phyloP scores from a whole-genome alignment of 305 asterid species.

The Petunia hybrid region DNA sequence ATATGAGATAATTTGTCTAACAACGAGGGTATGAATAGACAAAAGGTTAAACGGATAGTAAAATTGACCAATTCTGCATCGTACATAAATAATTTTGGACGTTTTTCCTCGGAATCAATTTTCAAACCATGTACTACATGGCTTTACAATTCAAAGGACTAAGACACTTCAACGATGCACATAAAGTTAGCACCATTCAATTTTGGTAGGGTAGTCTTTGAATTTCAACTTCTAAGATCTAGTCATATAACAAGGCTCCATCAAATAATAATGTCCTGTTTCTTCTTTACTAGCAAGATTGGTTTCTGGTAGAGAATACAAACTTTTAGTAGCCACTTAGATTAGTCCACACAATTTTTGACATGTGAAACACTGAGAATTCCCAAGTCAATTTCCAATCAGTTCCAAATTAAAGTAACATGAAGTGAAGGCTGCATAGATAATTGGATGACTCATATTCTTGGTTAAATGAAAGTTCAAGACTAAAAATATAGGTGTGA shows the following conservation, averaged over 20 bases:
- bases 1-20: too few relatives aligned
- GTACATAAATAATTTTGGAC: too few relatives aligned
- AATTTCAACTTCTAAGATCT: constrained; percentile 5
- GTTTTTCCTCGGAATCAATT: not conserved
- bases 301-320: not conserved
- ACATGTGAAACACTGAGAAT: not conserved
- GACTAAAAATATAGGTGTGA: not conserved
- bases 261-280: not conserved
- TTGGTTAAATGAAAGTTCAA: not conserved
- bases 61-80: too few relatives aligned
- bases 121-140: not conserved
- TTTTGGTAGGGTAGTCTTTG: not conserved
- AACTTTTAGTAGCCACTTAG: not conserved
- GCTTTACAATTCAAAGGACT: not conserved
- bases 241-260: constrained; percentile 1
- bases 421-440: not conserved
- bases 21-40: too few relatives aligned
- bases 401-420: not conserved
- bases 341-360: constrained; percentile 1
- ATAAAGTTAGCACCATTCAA: not conserved
- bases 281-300: not conserved
- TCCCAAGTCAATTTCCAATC: not conserved
- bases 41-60: too few relatives aligned
- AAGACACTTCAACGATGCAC: not conserved
- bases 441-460: not conserved